These are phyloP conservation scores for Nemania sp. DNA, from an alignment of 2,329 filamentous ascomycete species.

Conservation along the genomic window DNA sequence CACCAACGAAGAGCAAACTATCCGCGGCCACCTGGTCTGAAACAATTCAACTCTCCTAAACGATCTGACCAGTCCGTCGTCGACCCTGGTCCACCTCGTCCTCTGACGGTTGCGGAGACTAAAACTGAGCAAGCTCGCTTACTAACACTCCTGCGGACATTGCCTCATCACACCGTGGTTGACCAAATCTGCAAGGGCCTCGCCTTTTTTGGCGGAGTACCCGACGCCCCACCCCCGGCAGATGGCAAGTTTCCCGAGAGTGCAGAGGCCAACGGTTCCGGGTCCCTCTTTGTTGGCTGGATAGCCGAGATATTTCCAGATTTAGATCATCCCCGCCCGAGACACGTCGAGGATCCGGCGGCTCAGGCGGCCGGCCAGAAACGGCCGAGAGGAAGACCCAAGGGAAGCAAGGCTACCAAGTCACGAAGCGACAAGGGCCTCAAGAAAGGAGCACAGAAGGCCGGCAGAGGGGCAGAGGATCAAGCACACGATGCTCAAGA, in stretches of 20 bases:
- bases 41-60: conserved; percentile 36
- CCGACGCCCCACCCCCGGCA: conserved; percentile 56
- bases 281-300: conserved; percentile 64
- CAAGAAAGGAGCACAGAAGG: conserved; percentile 49
- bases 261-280: conserved; percentile 59
- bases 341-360: conserved; percentile 23
- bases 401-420: conserved; percentile 59
- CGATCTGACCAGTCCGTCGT: conserved; percentile 28
- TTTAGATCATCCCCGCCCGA: conserved; percentile 38
- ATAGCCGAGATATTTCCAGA: conserved; percentile 66
- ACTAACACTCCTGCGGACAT: conserved; percentile 58
- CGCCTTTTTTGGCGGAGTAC: conserved; percentile 66
- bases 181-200: conserved; percentile 67
- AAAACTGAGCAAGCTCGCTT: conserved; percentile 65
- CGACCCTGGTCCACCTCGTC: conserved; percentile 29
- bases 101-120: conserved; percentile 52
- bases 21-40: conserved; percentile 37
- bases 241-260: conserved; percentile 60
- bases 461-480: conserved; percentile 29
- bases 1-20: conserved; percentile 49
- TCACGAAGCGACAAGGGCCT: conserved; percentile 54
- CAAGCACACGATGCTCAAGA: conserved; percentile 40
- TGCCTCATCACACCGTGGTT: conserved; percentile 61
- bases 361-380: conserved; percentile 40
- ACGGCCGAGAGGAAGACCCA: conserved; percentile 58